Base-by-base conservation (phyloP, 345 rosid species). In the Salix udensis region DNA sequence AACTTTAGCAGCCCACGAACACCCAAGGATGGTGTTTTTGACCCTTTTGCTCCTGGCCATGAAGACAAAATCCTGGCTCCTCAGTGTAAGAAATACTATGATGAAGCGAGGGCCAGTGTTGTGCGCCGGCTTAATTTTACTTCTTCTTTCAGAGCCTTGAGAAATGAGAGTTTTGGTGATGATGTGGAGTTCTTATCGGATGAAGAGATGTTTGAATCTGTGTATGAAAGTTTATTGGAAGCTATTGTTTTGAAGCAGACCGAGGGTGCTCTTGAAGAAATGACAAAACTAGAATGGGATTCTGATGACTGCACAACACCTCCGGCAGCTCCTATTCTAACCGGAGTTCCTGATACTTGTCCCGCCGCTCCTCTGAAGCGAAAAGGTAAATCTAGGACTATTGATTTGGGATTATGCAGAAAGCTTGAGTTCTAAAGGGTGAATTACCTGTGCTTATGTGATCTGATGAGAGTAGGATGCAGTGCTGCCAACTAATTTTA, bases 341-440 rank as follows among this genome's bases (percentile, higher is more conserved):
- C 60, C 74, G 88, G 88, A 55, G 34, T 81, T 58, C 86, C 87
- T 24, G 88, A 84, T 68, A 87, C 88, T 67, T 90, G 94, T 64
- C 94, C 94, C 0, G 87, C 78, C 15, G 90, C 94, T 78, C 94
- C 94, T 16, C 34, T 85, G 80, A 88, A 88, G 81, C 78, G 78
- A 28, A 67, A 83, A 0, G 84, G 80, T 46, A 78, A 64, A 18
- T 79, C 89, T 9, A 85, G 87, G 85, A 77, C 64, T 14, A 53
- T 85, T 69, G 88, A 81, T 53, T 79, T 85, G 83, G 88, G 87
- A 42, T 78, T 86, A 7, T 81, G 87, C 84, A 87, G 85, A 74
- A 90, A 88, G 88, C 94, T 90, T 68, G 82, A 86, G 62, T 90
- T 88, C 82, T 87, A 76, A 87, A 28, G 6, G 14, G 14, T 52